Evolutionary conservation across 2,329 filamentous ascomycete species (phyloP).

Genomic region (Amylocarpus encephaloides): DNA sequence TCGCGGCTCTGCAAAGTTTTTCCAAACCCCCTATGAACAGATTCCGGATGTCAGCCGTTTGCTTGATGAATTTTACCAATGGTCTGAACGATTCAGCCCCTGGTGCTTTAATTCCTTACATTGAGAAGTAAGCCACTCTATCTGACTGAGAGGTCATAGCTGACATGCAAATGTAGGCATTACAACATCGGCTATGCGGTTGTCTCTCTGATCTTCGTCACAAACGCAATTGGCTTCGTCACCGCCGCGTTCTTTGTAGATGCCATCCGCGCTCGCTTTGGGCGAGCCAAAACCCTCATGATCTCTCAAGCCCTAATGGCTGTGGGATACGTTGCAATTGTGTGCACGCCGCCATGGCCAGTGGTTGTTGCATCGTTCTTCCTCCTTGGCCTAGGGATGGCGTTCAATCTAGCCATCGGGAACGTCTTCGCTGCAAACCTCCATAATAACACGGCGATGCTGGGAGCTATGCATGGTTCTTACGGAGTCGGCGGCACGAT

Average conservation of each 20-base stretch:
- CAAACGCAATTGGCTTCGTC: conserved; percentile 72
- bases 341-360: conserved; percentile 63
- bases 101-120: conserved; percentile 74
- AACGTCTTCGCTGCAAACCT: conserved; percentile 55
- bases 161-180: conserved; percentile 36
- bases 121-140: conserved; percentile 49
- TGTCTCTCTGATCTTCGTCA: conserved; percentile 76
- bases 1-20: conserved; percentile 48
- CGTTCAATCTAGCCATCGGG: conserved; percentile 48
- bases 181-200: conserved; percentile 72
- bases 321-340: conserved; percentile 57
- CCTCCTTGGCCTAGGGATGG: conserved; percentile 54
- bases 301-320: conserved; percentile 51
- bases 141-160: background rate
- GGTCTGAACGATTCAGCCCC: conserved; percentile 71
- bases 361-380: conserved; percentile 64
- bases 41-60: conserved; percentile 59
- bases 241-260: conserved; percentile 64
- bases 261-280: conserved; percentile 52
- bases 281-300: conserved; percentile 58
- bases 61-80: conserved; percentile 59
- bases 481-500: conserved; percentile 59
- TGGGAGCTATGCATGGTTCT: conserved; percentile 60
- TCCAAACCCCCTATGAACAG: conserved; percentile 61
- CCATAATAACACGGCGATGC: conserved; percentile 45